These are phyloP conservation scores for Aspergillus spinulosporus DNA, from an alignment of 2,329 filamentous ascomycete genomes.

Conservation along the genomic window DNA sequence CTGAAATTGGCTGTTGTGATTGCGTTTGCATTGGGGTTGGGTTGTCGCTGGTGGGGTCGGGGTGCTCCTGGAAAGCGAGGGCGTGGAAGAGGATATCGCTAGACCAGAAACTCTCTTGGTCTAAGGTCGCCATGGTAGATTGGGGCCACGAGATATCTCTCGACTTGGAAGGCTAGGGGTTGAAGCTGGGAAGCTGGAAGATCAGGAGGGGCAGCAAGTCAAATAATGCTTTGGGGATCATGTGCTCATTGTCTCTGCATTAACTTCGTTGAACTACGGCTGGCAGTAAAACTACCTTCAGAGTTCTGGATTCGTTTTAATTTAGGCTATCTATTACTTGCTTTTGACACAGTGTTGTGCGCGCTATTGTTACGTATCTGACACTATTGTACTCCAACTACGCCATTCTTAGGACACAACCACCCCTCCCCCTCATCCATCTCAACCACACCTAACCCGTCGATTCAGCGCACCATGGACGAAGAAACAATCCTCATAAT, in stretches of 20 bases:
- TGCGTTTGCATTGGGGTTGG: not conserved
- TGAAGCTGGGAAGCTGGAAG: not conserved
- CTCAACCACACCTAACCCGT: not conserved
- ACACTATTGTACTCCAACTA: no score
- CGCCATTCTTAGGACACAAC: no score
- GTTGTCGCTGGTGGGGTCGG: no score
- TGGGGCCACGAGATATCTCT: not conserved
- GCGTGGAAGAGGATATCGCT: not conserved
- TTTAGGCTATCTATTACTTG: not conserved
- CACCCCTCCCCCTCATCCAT: not conserved
- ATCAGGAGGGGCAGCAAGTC: not conserved
- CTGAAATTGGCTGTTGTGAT: not conserved
- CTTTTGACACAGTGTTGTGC: no score
- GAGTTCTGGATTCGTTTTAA: not conserved
- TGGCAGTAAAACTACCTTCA: not conserved
- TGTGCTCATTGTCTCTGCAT: not conserved
- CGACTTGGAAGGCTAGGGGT: not conserved
- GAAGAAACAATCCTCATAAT: conserved; percentile 52
- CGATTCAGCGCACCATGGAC: not conserved
- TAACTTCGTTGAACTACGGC: not conserved
- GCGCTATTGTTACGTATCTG: no score
- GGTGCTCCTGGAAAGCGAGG: no score
- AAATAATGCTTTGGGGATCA: not conserved
- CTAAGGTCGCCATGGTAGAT: not conserved
- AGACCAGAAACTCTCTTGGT: not conserved